Conservation (phyloP, 208 protist genomes). For the Entamoeba invadens region DNA sequence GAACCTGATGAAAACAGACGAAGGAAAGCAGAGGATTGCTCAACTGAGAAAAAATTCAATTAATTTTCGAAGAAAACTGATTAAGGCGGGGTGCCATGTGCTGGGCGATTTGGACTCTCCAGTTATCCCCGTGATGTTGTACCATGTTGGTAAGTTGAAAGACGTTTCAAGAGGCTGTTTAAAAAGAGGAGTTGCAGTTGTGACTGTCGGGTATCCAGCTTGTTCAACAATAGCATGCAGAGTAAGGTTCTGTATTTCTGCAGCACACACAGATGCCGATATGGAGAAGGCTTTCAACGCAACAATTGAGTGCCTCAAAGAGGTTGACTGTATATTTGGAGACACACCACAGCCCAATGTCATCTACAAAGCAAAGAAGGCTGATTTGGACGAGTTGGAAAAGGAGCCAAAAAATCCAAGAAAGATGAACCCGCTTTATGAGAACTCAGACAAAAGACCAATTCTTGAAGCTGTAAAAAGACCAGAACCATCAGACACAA, state of each 20-base stretch:
- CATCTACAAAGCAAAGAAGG: not conserved
- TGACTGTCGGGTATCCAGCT: slow-evolving; percentile 88
- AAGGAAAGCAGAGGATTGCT: not conserved
- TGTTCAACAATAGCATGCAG: slow-evolving; percentile 67
- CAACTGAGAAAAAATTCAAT: slow-evolving; percentile 17
- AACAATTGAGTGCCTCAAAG: not conserved
- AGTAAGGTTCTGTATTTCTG: slow-evolving; percentile 61
- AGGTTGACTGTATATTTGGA: not conserved
- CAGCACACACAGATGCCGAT: slow-evolving; percentile 59
- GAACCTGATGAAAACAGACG: not conserved
- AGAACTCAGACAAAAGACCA: not conserved
- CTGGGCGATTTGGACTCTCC: slow-evolving; percentile 64
- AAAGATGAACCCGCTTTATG: not conserved
- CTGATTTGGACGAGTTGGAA: not conserved
- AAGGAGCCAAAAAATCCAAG: not conserved
- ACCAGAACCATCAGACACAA: not conserved
- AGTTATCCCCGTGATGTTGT: slow-evolving; percentile 78
- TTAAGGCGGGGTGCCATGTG: slow-evolving; percentile 46
- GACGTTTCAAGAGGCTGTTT: slow-evolving; percentile 61
- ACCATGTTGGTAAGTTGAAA: slow-evolving; percentile 66
- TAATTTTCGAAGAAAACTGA: slow-evolving; percentile 21
- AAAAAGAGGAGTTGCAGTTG: slow-evolving; percentile 65
- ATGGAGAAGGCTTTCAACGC: not conserved
- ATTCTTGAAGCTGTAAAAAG: not conserved
- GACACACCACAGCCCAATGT: not conserved